phyloP scores from a whole-genome alignment of 306 rosid species.

The Trifolium subterraneum region DNA sequence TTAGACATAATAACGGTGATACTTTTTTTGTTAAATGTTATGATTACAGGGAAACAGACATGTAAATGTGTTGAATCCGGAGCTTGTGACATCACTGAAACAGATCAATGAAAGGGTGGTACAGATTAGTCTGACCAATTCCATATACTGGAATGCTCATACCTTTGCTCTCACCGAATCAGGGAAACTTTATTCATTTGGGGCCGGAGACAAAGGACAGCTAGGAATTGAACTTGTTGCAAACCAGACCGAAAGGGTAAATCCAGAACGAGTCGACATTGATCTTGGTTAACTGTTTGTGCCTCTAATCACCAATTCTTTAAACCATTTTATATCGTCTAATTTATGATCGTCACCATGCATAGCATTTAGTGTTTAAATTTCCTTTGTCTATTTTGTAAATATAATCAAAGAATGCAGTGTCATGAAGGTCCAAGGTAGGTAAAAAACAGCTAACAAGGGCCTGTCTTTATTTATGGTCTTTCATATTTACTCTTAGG shows the following conservation, averaged over 20 bases:
- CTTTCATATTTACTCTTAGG: slow-evolving; percentile 58
- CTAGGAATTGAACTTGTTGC: slow-evolving; percentile 77
- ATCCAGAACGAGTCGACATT: slow-evolving; percentile 74
- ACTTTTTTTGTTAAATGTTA: slow-evolving; percentile 10
- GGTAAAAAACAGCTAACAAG: slow-evolving; percentile 47
- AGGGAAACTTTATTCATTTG: slow-evolving; percentile 91
- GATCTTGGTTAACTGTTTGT: slow-evolving; percentile 66
- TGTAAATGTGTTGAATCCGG: slow-evolving; percentile 69
- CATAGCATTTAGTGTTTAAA: slow-evolving; percentile 63
- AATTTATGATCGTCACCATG: slow-evolving; percentile 52
- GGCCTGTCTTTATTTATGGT: slow-evolving; percentile 51
- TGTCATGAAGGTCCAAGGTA: slow-evolving; percentile 50
- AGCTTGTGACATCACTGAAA: slow-evolving; percentile 78
- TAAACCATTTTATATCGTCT: slow-evolving; percentile 42
- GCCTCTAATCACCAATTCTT: slow-evolving; percentile 39
- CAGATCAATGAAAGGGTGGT: slow-evolving; percentile 77
- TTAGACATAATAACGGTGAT: not conserved
- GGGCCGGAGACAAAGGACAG: slow-evolving; percentile 95
- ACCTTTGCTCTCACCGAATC: slow-evolving; percentile 93
- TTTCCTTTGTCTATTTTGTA: slow-evolving; percentile 63
- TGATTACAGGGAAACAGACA: slow-evolving; percentile 71
- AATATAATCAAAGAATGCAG: slow-evolving; percentile 52
- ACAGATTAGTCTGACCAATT: slow-evolving; percentile 89
- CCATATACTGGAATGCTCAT: slow-evolving; percentile 92
- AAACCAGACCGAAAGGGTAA: slow-evolving; percentile 79